Percentiles rank a stretch among this genome's conserved stretches.
Evolutionary conservation across 495 filamentous ascomycete species (phyloP).

Genomic region (Daldinia loculata): DNA sequence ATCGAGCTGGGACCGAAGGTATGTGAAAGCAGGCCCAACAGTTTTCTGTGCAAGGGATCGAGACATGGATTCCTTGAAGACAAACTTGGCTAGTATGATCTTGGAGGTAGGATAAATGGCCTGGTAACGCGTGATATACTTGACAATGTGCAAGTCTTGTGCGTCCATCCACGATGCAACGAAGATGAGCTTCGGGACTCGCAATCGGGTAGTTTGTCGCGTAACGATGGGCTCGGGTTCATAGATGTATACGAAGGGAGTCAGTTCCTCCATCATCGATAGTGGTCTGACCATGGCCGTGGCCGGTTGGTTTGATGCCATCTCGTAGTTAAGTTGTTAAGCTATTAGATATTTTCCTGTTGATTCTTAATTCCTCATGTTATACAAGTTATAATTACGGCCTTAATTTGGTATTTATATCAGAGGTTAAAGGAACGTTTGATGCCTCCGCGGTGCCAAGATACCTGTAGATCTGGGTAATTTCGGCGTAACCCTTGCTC

Average conservation of each 20-base stretch:
- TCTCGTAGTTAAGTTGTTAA: slow-evolving; percentile 11
- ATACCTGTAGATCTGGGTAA: not conserved
- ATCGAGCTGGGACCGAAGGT: slow-evolving; percentile 36
- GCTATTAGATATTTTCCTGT: not conserved
- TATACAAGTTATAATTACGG: too few species aligned
- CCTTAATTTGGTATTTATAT: too few species aligned
- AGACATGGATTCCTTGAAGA: slow-evolving; percentile 41
- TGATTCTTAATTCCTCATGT: too few species aligned
- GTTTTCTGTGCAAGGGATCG: slow-evolving; percentile 9
- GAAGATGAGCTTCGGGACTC: slow-evolving; percentile 52
- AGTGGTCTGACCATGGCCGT: slow-evolving; percentile 32
- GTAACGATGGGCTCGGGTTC: slow-evolving; percentile 38
- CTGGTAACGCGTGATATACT: slow-evolving; percentile 55
- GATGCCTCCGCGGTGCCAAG: not conserved
- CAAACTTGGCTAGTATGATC: slow-evolving; percentile 54
- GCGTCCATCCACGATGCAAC: slow-evolving; percentile 58
- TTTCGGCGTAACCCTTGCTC: not conserved
- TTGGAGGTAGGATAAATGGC: slow-evolving; percentile 49
- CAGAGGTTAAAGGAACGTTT: too few species aligned
- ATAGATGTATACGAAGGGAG: slow-evolving; percentile 49
- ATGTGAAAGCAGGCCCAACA: slow-evolving; percentile 37
- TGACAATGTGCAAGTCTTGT: slow-evolving; percentile 54
- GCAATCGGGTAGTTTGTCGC: not conserved
- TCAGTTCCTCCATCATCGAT: slow-evolving; percentile 51
- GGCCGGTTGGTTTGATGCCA: slow-evolving; percentile 29